Base-by-base conservation (phyloP, 768 basidiomycete species). In the Auricularia sp. region DNA sequence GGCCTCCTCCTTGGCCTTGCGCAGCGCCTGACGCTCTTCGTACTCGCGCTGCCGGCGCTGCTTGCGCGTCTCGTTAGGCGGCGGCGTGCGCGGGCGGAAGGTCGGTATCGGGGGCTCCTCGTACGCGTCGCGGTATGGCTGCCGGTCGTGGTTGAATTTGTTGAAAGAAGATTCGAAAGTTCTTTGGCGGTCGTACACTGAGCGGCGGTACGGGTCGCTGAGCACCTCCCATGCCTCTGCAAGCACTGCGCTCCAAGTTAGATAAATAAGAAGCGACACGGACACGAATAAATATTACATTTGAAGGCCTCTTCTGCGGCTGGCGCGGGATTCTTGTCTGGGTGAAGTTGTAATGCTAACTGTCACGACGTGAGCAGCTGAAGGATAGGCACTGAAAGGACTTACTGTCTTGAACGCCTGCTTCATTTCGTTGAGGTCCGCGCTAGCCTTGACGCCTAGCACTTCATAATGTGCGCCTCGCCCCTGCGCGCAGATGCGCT, bases 11-110 rank as follows among this genome's bases (percentile, higher is more conserved):
- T 29, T 29, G 29, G 29, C 29, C 29, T 29, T 29, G 29, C 29
- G 29, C 29, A 29, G 29, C 29, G 29, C 29, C 29, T 29, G 59
- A 98, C 89, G 62, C 94, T 81, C 75, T 90, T 90, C 65, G 98
- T 95, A 56, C 94, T 83, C 3, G 84, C 82, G n/a, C 44, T 45
- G 10, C 11, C 44, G 44, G 18, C 44, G 44, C 44, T 45, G 44
- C 44, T 45, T 45, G 10, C 44, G 44, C 44, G 44, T 45, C 18
- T 45, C 44, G 44, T 45, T 45, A 2, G 18, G 44, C 10, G 44
- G 44, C 18, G 44, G 44, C 10, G 44, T 45, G 11, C 11, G 10
- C 44, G 44, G 10, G 11, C 44, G 44, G 44, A 18, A 45, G 18
- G 44, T 45, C 44, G 44, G 10, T 18, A 10, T 45, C 2, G 44